Percentiles rank a stretch among this genome's conserved stretches.
Conservation (phyloP, 2,329 filamentous ascomycete genomes). For the Talaromyces funiculosus region DNA sequence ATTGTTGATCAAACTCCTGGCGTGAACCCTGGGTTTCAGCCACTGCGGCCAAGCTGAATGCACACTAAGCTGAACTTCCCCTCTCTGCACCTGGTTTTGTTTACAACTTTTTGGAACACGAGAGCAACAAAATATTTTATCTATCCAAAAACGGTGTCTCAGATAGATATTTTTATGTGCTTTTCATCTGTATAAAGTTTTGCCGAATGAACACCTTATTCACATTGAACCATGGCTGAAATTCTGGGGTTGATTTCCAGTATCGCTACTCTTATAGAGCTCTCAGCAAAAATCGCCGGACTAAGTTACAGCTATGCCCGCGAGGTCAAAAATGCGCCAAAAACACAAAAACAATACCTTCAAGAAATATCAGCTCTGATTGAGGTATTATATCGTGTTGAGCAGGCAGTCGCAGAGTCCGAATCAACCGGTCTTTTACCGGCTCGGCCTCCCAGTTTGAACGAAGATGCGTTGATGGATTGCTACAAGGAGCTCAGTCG, state of each 20-base stretch:
- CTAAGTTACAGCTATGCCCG: neutral
- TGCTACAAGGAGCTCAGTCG: conserved; percentile 1
- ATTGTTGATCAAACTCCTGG: neutral
- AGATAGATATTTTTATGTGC: neutral
- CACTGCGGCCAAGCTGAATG: neutral
- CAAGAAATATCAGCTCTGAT: conserved; percentile 1
- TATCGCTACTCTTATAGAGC: neutral
- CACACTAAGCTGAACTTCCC: neutral
- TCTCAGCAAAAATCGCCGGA: neutral
- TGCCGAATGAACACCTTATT: neutral
- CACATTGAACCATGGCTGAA: neutral
- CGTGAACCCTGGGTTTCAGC: neutral
- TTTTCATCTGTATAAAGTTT: neutral
- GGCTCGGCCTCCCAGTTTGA: neutral
- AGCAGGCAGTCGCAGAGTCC: neutral
- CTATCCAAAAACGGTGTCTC: neutral
- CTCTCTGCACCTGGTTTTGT: neutral
- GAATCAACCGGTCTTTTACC: neutral
- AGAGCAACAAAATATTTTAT: neutral
- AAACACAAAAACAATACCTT: conserved; percentile 9
- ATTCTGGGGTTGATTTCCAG: neutral
- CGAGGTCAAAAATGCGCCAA: conserved; percentile 5
- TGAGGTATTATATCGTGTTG: conserved; percentile 3
- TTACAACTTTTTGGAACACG: neutral
- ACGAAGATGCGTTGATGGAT: neutral